Percentiles rank a stretch among this genome's conserved stretches.
Evolutionary conservation across 768 basidiomycete species (phyloP).

Genomic region (Coprinopsis marcescibilis): DNA sequence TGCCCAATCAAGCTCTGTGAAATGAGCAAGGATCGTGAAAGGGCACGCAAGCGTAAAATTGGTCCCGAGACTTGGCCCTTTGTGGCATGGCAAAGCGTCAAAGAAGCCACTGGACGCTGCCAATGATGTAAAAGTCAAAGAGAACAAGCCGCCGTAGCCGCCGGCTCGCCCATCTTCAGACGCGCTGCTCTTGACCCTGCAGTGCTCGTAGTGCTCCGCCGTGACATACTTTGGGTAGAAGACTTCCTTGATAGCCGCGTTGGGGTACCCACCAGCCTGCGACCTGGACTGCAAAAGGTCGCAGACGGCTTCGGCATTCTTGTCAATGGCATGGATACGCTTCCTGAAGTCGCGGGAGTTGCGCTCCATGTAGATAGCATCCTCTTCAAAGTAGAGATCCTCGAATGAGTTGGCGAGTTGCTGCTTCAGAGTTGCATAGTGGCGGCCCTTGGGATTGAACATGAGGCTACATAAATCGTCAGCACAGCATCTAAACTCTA

Average conservation of each 20-base stretch:
- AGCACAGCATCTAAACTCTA: neutral
- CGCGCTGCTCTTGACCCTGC: constrained; percentile 43
- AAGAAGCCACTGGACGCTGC: constrained; percentile 76
- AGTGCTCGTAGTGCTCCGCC: constrained; percentile 62
- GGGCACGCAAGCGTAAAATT: constrained; percentile 96
- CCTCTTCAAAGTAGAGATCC: constrained; percentile 84
- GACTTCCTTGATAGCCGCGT: constrained; percentile 67
- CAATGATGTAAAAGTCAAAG: constrained; percentile 70
- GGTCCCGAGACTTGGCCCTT: constrained; percentile 90
- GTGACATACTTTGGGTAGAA: constrained; percentile 88
- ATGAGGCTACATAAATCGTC: constrained; percentile 65
- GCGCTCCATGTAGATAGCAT: constrained; percentile 95
- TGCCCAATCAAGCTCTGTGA: constrained; percentile 87
- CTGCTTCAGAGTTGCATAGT: constrained; percentile 62
- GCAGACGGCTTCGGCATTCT: constrained; percentile 78
- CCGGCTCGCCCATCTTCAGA: constrained; percentile 33
- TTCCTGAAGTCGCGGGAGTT: constrained; percentile 90
- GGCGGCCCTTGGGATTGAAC: constrained; percentile 71
- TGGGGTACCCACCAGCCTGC: constrained; percentile 28
- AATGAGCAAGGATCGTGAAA: constrained; percentile 91
- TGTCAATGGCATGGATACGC: constrained; percentile 72
- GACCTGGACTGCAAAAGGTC: constrained; percentile 67
- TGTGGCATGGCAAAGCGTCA: constrained; percentile 74
- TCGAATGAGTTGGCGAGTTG: constrained; percentile 60
- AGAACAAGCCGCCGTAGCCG: constrained; percentile 85